A percentile compares a stretch with the other conserved stretches of the same genome.
Evolutionary conservation across 495 filamentous ascomycete genomes (phyloP).

Genomic region (Podospora comata): DNA sequence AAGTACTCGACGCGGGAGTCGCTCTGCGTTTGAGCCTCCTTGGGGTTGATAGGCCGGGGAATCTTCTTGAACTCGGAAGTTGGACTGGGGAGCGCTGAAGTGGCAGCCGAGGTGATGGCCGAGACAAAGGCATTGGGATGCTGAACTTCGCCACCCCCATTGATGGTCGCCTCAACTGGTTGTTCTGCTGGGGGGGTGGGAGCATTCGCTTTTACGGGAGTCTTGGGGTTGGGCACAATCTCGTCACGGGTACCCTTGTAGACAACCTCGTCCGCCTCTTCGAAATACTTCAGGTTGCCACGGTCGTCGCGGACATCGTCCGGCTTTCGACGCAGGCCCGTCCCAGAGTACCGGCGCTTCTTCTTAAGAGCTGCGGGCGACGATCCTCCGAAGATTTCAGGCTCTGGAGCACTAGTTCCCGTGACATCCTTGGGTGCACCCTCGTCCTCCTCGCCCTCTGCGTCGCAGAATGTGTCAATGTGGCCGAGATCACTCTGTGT

Average conservation of each 20-base stretch:
- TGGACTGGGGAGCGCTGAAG: constrained; percentile 28
- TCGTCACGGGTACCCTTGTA: constrained; percentile 73
- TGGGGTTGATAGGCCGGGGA: constrained; percentile 61
- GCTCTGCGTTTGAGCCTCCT: constrained; percentile 67
- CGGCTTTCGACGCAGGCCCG: constrained; percentile 67
- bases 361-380: constrained; percentile 37
- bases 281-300: constrained; percentile 76
- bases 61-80: constrained; percentile 39
- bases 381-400: constrained; percentile 42
- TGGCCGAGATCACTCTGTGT: constrained; percentile 36
- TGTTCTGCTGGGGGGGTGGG: neutral
- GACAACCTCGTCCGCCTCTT: constrained; percentile 70
- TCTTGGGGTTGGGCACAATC: neutral
- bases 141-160: constrained; percentile 5
- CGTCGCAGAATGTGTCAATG: neutral
- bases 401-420: constrained; percentile 56
- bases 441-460: constrained; percentile 25
- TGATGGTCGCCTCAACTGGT: neutral
- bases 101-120: constrained; percentile 26
- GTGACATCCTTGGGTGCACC: constrained; percentile 43
- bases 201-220: neutral
- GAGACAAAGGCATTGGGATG: constrained; percentile 8
- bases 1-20: constrained; percentile 81
- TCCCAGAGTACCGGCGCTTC: constrained; percentile 73
- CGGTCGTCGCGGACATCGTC: constrained; percentile 59